phyloP scores from a whole-genome alignment of 108 stramenopile genomes.

The Seminavis robusta region DNA sequence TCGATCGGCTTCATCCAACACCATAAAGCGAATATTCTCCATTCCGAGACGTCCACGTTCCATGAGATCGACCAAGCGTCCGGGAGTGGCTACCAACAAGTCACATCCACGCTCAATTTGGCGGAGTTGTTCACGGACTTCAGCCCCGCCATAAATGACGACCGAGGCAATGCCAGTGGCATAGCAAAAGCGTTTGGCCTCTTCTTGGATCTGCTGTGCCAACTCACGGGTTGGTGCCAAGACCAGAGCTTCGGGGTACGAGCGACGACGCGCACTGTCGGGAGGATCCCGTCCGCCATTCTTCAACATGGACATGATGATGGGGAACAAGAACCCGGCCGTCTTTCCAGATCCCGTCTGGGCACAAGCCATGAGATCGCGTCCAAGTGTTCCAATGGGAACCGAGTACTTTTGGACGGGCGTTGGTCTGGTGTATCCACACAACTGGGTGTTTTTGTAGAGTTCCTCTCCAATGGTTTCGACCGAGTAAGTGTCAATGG shows the following conservation, averaged over 20 bases:
- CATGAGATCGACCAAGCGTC: conserved; percentile 94
- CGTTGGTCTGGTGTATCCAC: conserved; percentile 93
- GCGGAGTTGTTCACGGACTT: conserved; percentile 86
- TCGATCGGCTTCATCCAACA: conserved; percentile 98
- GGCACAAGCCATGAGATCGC: conserved; percentile 97
- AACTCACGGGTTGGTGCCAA: conserved; percentile 98
- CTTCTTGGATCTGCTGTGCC: conserved; percentile 96
- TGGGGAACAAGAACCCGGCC: conserved; percentile 96
- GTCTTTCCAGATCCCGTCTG: conserved; percentile 98
- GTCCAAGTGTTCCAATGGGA: conserved; percentile 84
- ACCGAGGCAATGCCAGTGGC: conserved; percentile 93
- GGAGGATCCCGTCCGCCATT: conserved; percentile 72
- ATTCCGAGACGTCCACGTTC: conserved; percentile 90
- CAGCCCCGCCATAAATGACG: conserved; percentile 97
- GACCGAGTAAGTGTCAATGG: conserved; percentile 80
- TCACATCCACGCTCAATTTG: conserved; percentile 86
- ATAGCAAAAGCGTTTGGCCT: conserved; percentile 95
- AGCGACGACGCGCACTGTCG: conserved; percentile 41
- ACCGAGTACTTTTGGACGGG: conserved; percentile 99
- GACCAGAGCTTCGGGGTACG: conserved; percentile 85
- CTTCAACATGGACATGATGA: conserved; percentile 88
- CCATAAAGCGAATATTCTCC: conserved; percentile 79
- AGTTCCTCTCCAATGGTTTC: conserved; percentile 92
- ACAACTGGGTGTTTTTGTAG: conserved; percentile 86
- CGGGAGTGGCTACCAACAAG: conserved; percentile 98